phyloP scores from a whole-genome alignment of 768 basidiomycete genomes.

The Suillus cothurnatus region DNA sequence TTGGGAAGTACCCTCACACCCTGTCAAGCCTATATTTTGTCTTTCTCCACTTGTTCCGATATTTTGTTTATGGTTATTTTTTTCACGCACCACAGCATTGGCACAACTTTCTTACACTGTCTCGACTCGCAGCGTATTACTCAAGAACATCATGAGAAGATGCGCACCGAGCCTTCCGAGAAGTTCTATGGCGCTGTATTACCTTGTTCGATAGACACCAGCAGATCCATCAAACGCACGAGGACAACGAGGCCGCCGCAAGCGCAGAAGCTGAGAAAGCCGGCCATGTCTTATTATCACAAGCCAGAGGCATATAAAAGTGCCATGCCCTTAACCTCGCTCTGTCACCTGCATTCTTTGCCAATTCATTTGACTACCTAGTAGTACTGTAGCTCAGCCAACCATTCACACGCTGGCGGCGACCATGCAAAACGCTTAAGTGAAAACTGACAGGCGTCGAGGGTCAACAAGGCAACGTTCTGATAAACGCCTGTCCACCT shows the following conservation, averaged over 20 bases:
- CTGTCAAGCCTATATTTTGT: conserved; percentile 4
- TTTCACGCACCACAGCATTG: neutral
- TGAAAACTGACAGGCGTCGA: neutral
- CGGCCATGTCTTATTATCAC: neutral
- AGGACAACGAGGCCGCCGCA: conserved; percentile 1
- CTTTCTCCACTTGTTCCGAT: too few relatives aligned
- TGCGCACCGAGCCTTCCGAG: neutral
- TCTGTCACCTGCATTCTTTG: neutral
- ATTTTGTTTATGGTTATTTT: neutral
- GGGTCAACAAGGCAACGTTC: neutral
- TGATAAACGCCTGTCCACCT: neutral
- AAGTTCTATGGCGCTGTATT: neutral
- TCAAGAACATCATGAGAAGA: conserved; percentile 1
- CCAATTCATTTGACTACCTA: neutral
- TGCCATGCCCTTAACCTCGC: neutral
- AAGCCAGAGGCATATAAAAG: neutral
- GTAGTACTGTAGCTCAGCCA: neutral
- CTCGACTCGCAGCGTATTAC: neutral
- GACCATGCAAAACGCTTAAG: neutral
- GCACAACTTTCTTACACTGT: neutral
- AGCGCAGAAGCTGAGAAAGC: neutral
- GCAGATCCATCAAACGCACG: neutral
- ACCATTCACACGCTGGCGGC: conserved; percentile 1
- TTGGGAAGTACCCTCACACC: conserved; percentile 1
- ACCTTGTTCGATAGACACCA: neutral